Evolutionary conservation across 768 basidiomycete species (phyloP), one percentile per base, ranked within the genome.

Genomic region (Leccinum disarticulatum): DNA sequence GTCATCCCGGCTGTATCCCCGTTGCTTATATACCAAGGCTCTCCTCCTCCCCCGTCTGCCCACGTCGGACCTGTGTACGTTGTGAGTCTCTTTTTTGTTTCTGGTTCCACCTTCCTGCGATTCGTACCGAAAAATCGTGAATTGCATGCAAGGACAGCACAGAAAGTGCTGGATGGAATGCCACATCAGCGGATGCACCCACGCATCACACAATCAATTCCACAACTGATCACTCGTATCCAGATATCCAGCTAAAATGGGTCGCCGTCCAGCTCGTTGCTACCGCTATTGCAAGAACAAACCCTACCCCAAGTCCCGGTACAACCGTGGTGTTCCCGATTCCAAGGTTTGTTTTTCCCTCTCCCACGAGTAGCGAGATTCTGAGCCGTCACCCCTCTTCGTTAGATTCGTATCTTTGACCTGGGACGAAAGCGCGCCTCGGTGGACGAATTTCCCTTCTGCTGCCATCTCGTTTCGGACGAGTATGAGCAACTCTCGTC

Each of bases 231-330:
- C 10, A 1, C 25, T 52, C 15, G 6, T 22, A 28, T 52, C 0
- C 38, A 70, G 69, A 65, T 61, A 64, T 48, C 15, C 48, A 28
- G 19, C 52, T 50, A 62, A 65, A 55, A 97, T 97, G 95, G 95
- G 95, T 85, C 93, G 94, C 76, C 92, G 94, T 83, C 94, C 95
- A 64, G 93, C 95, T 79, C 90, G 92, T 71, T 97, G 94, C 87
- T 96, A 96, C 82, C 90, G 95, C 68, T 98, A 98, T 83, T 98
- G 95, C 86, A 98, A 98, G 82, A 96, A 95, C 86, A 98, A 98
- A 87, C 95, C 96, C 27, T 95, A 91, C 81, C 93, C 92, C 59
- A 95, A 94, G 79, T 91, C 88, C 56, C 80, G 93, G 72, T 96
- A 96, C 83, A 96, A 96, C 81, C 93, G 95, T 81, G 95, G 94